Evolutionary conservation across 2,329 filamentous ascomycete genomes (phyloP).

Genomic region (Xylaria sp.): DNA sequence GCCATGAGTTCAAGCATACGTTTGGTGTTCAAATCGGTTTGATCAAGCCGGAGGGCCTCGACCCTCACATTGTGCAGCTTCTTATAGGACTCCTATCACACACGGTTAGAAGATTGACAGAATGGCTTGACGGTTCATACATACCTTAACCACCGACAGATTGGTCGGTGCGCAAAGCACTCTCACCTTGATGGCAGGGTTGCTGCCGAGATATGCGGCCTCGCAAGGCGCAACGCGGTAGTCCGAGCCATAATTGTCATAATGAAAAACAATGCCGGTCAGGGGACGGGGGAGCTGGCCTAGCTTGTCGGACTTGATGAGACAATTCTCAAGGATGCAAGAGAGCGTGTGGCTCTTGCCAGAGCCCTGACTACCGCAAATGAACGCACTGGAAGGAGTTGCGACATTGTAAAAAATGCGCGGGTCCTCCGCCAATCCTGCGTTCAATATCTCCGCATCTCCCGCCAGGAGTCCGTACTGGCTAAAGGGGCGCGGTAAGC

Average conservation of each 20-base stretch:
- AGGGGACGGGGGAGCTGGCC: slow-evolving; percentile 44
- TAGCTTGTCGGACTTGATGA: slow-evolving; percentile 37
- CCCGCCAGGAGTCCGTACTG: slow-evolving; percentile 26
- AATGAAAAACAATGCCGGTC: slow-evolving; percentile 60
- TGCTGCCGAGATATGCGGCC: slow-evolving; percentile 49
- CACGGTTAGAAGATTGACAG: slow-evolving; percentile 1
- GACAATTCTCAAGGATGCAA: slow-evolving; percentile 52
- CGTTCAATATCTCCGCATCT: slow-evolving; percentile 1
- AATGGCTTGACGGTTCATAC: neutral
- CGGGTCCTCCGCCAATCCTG: slow-evolving; percentile 21
- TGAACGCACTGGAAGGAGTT: slow-evolving; percentile 53
- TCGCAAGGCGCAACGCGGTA: slow-evolving; percentile 50
- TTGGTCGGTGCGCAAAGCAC: slow-evolving; percentile 54
- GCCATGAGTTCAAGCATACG: slow-evolving; percentile 58
- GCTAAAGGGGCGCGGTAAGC: slow-evolving; percentile 9
- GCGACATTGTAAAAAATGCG: slow-evolving; percentile 44
- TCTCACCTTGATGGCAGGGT: slow-evolving; percentile 40
- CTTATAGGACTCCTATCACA: slow-evolving; percentile 37
- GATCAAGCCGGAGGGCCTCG: slow-evolving; percentile 45
- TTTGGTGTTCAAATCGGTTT: slow-evolving; percentile 50
- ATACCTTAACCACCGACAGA: slow-evolving; percentile 36
- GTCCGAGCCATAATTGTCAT: slow-evolving; percentile 51
- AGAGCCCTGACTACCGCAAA: slow-evolving; percentile 59
- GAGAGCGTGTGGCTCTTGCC: slow-evolving; percentile 59
- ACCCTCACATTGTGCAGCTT: slow-evolving; percentile 42